Conservation (phyloP, 352 stramenopile species). For the Peronospora belbahrii region DNA sequence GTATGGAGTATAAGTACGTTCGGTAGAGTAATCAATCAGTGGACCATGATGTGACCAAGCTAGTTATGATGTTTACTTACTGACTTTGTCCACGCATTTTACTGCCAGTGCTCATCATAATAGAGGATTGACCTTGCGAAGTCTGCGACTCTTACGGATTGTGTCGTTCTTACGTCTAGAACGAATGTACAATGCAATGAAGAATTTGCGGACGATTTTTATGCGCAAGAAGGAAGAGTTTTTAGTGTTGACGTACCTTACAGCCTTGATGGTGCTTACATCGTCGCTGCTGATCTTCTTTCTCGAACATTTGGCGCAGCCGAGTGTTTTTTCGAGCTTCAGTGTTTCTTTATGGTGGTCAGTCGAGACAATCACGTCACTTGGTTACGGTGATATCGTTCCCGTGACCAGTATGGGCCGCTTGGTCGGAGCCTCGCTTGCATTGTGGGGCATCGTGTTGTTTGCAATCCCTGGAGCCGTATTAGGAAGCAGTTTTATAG, state of each 20-base stretch:
- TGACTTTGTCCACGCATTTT: background rate
- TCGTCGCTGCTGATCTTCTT: conserved; percentile 63
- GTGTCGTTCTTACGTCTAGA: conserved; percentile 53
- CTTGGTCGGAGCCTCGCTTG: conserved; percentile 34
- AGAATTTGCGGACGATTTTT: conserved; percentile 48
- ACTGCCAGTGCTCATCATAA: conserved; percentile 13
- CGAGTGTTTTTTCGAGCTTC: conserved; percentile 41
- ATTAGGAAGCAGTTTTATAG: conserved; percentile 54
- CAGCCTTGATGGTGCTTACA: conserved; percentile 42
- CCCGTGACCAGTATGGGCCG: conserved; percentile 36
- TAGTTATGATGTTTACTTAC: background rate
- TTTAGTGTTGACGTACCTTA: conserved; percentile 52
- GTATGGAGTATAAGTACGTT: conserved; percentile 37
- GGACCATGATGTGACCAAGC: background rate
- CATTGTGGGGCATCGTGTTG: conserved; percentile 50
- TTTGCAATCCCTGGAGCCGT: conserved; percentile 58
- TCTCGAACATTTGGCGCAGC: conserved; percentile 43
- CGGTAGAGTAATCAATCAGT: background rate
- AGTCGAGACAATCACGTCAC: conserved; percentile 58
- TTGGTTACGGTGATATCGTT: conserved; percentile 58
- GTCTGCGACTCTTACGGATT: conserved; percentile 48
- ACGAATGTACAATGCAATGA: conserved; percentile 55
- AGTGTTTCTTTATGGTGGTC: conserved; percentile 49
- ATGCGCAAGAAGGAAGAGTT: conserved; percentile 54
- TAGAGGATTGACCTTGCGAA: conserved; percentile 41